These are phyloP conservation scores for Colletotrichum agaves DNA, from an alignment of 2,329 filamentous ascomycete species.

Conservation along the genomic window DNA sequence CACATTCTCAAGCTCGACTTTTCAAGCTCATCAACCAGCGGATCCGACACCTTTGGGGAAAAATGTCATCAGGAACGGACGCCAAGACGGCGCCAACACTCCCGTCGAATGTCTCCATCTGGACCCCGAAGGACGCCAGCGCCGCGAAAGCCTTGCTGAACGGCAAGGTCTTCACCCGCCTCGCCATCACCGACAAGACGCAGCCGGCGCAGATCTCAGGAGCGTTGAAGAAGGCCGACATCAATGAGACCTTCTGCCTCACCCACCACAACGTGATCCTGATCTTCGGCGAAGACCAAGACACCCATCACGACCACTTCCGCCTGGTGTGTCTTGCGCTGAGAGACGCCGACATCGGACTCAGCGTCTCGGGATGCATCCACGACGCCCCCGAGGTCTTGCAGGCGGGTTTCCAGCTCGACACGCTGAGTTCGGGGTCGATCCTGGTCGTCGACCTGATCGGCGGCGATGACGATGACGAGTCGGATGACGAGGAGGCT, in stretches of 20 bases:
- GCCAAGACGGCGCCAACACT: conserved; percentile 13
- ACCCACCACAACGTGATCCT: conserved; percentile 36
- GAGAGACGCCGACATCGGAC: conserved; percentile 39
- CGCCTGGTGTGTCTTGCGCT: conserved; percentile 40
- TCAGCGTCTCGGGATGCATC: conserved; percentile 40
- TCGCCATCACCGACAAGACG: conserved; percentile 37
- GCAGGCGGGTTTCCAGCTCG: conserved; percentile 41
- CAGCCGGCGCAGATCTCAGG: conserved; percentile 30
- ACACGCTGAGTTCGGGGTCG: conserved; percentile 38
- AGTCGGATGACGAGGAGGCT: conserved; percentile 37
- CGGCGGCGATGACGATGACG: conserved; percentile 34
- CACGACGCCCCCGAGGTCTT: conserved; percentile 37
- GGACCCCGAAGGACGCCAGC: conserved; percentile 32
- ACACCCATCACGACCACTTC: conserved; percentile 41
- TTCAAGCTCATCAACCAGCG: too few species aligned
- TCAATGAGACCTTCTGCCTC: conserved; percentile 37
- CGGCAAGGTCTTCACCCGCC: conserved; percentile 39
- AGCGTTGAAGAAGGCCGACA: conserved; percentile 16
- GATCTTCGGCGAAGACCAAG: conserved; percentile 36
- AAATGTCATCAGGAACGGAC: not conserved
- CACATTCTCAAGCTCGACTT: too few species aligned
- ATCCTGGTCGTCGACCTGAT: conserved; percentile 41
- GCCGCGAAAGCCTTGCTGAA: conserved; percentile 34
- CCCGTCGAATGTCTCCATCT: conserved; percentile 40
- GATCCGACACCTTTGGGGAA: not conserved